Evolutionary conservation across 129 eudicot genomes (phyloP).

Genomic region (Apium graveolens): DNA sequence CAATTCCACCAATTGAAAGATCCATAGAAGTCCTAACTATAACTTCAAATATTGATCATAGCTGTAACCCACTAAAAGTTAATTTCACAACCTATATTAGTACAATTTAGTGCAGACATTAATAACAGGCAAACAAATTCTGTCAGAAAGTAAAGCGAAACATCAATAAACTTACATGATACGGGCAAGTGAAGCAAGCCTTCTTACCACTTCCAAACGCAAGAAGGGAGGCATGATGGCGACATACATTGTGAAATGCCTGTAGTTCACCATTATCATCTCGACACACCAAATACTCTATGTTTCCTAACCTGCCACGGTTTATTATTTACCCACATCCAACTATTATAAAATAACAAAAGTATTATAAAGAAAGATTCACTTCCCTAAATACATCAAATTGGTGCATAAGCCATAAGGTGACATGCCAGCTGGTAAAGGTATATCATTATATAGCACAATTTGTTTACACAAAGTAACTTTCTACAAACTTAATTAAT

Average conservation of each 20-base stretch:
- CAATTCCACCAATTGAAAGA: neutral
- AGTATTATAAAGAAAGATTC: neutral
- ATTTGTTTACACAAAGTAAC: neutral
- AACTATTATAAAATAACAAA: slow-evolving; percentile 3
- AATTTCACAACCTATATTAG: neutral
- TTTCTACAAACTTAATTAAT: neutral
- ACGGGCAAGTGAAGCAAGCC: slow-evolving; percentile 91
- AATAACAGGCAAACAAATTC: neutral
- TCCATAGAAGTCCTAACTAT: neutral
- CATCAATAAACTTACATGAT: slow-evolving; percentile 74
- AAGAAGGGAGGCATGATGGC: slow-evolving; percentile 90
- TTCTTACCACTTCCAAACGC: slow-evolving; percentile 73
- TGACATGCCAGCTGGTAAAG: neutral
- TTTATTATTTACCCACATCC: slow-evolving; percentile 18
- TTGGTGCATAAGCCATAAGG: neutral
- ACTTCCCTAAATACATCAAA: neutral
- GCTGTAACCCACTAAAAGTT: neutral
- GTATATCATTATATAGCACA: neutral
- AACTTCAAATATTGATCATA: neutral
- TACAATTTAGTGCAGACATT: neutral
- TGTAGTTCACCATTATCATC: slow-evolving; percentile 57
- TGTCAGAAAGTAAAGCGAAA: neutral
- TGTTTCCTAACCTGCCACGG: slow-evolving; percentile 61
- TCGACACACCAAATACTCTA: slow-evolving; percentile 77
- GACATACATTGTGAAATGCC: slow-evolving; percentile 96